Base-by-base conservation (phyloP, 441 rosid species). In the Arabidopsis hybrid region DNA sequence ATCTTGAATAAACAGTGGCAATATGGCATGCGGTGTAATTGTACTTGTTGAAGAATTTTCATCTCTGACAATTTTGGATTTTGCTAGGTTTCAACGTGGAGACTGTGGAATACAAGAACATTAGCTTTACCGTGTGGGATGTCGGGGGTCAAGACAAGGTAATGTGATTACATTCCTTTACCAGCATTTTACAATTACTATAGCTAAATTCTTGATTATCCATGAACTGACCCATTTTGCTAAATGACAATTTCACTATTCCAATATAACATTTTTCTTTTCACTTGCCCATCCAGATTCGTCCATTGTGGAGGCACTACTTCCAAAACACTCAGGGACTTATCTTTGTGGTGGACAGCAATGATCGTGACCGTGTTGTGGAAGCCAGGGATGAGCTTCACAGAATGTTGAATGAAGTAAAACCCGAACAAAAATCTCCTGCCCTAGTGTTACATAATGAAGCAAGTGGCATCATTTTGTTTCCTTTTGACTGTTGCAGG, bases 121-220 rank as follows among this genome's bases (percentile, higher is more conserved):
- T 80, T 45, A 80, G 83, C 77, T 80, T 76, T 40, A 80, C 83
- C 3, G 83, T 80, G 50, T 80, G 83, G 83, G 83, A 80, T 75
- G 80, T 80, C 32, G 83, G 83, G 73, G 83, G 83, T 76, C 83
- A 80, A 62, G 83, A 80, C 80, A 80, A 80, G 83, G 83, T 80
- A 71, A 18, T 69, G 2, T 49, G 47, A 68, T 32, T 31, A 34
- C 67, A 18, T 29, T 32, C 45, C 13, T 35, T 39, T 16, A 47
- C 40, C 43, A 18, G 7, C 49, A 9, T 52, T 53, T 31, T 55
- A 32, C 47, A 57, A 0, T 26, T 45, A 13, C 1, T 46, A 6
- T 21, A 51, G 50, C 67, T 57, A 49, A 70, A 21, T 47, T 13
- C 29, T 55, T 70, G 52, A 2, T 29, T 56, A 1, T 65, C 38